A percentile compares a stretch with the other conserved stretches of the same genome.
These are phyloP conservation scores for Cordyceps fumosorosea DNA, from an alignment of 2,329 filamentous ascomycete species.

Conservation along the genomic window DNA sequence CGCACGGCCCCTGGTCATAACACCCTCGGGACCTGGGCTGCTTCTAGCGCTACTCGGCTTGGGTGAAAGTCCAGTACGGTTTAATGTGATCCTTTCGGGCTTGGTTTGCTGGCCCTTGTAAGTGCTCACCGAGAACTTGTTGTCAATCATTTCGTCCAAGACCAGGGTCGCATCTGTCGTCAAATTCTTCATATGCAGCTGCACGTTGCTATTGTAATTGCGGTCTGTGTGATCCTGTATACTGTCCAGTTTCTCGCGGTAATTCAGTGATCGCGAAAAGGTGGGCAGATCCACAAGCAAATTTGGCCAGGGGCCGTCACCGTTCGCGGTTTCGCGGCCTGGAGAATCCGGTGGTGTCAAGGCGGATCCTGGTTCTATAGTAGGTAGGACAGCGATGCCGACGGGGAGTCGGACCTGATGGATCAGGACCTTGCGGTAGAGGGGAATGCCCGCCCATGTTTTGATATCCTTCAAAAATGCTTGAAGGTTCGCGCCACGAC, in stretches of 20 bases:
- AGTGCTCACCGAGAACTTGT: slow-evolving; percentile 51
- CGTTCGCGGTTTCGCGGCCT: slow-evolving; percentile 21
- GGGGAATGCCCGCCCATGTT: slow-evolving; percentile 56
- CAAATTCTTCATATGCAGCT: slow-evolving; percentile 60
- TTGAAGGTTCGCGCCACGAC: slow-evolving; percentile 62
- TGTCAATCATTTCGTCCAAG: slow-evolving; percentile 70
- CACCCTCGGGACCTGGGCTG: slow-evolving; percentile 55
- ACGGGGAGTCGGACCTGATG: slow-evolving; percentile 51
- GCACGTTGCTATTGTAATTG: slow-evolving; percentile 71
- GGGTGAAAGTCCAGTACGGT: slow-evolving; percentile 22
- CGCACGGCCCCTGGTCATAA: slow-evolving; percentile 64
- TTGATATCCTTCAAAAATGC: slow-evolving; percentile 75
- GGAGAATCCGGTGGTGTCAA: slow-evolving; percentile 37
- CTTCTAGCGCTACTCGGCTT: slow-evolving; percentile 53
- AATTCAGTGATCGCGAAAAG: slow-evolving; percentile 39
- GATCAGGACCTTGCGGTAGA: slow-evolving; percentile 67
- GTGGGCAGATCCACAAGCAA: slow-evolving; percentile 43
- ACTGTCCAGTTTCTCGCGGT: slow-evolving; percentile 17
- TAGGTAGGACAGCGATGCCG: slow-evolving; percentile 31
- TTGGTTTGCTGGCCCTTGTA: slow-evolving; percentile 29
- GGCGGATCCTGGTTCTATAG: slow-evolving; percentile 28
- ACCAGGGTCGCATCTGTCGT: slow-evolving; percentile 69
- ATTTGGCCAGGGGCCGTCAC: slow-evolving; percentile 32
- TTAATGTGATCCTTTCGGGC: slow-evolving; percentile 30
- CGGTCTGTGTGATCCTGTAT: slow-evolving; percentile 62